These are phyloP conservation scores for Maudiozyma saulgeensis DNA, from an alignment of 805 yeast genomes.

Conservation along the genomic window DNA sequence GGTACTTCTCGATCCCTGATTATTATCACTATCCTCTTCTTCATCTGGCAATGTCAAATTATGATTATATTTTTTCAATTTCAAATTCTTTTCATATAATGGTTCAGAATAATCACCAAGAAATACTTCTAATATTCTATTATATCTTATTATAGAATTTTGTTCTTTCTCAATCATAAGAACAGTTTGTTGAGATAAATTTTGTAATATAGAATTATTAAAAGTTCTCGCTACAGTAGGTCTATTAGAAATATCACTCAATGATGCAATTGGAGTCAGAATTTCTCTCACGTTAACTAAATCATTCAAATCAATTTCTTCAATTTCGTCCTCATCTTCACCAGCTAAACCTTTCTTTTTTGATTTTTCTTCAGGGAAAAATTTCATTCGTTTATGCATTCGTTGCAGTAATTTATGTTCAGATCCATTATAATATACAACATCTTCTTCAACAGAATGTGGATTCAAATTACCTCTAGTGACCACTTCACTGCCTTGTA, in stretches of 20 bases:
- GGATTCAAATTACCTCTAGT: constrained; percentile 36
- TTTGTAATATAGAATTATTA: constrained; percentile 43
- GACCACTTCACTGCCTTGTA: constrained; percentile 39
- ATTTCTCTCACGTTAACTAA: constrained; percentile 48
- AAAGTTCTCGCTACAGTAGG: constrained; percentile 62
- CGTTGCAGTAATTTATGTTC: constrained; percentile 28
- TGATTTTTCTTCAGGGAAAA: constrained; percentile 6
- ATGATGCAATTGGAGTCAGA: constrained; percentile 69
- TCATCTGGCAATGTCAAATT: constrained; percentile 33
- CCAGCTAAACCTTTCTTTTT: constrained; percentile 7
- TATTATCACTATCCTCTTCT: constrained; percentile 13
- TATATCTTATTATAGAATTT: constrained; percentile 57
- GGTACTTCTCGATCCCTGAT: not conserved
- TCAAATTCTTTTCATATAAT: constrained; percentile 52
- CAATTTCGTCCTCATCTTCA: constrained; percentile 27
- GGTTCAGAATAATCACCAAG: constrained; percentile 80
- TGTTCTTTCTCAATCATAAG: constrained; percentile 78
- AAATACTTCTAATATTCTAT: constrained; percentile 64
- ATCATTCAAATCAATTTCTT: constrained; percentile 37
- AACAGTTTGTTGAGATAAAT: constrained; percentile 63
- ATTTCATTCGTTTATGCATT: constrained; percentile 21
- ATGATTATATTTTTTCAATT: constrained; percentile 63
- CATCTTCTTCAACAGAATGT: constrained; percentile 23
- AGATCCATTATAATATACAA: constrained; percentile 29
- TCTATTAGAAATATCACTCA: constrained; percentile 67